Evolutionary conservation across 2,329 filamentous ascomycete genomes (phyloP).

Genomic region (Lachnellula hyalina): DNA sequence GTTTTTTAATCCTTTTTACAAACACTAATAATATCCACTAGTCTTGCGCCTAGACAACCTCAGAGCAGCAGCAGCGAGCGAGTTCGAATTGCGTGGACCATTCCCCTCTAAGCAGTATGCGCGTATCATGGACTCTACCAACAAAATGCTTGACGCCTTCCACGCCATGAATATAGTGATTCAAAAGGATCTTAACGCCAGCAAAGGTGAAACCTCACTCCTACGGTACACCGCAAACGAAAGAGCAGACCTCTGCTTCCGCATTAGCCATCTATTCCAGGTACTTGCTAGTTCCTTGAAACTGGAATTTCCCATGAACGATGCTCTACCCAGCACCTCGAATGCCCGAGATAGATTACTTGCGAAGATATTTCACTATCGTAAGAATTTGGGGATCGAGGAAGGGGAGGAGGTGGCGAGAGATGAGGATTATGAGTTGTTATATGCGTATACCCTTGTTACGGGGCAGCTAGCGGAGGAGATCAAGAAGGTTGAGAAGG

Average conservation of each 20-base stretch:
- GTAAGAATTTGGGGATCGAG: slow-evolving; percentile 47
- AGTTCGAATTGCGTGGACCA: slow-evolving; percentile 83
- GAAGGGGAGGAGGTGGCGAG: slow-evolving; percentile 39
- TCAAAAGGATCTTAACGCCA: slow-evolving; percentile 69
- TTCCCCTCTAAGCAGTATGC: slow-evolving; percentile 73
- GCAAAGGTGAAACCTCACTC: slow-evolving; percentile 74
- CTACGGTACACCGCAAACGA: slow-evolving; percentile 75
- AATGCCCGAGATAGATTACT: slow-evolving; percentile 76
- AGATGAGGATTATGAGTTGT: slow-evolving; percentile 79
- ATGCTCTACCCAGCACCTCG: slow-evolving; percentile 78
- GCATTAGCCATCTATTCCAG: slow-evolving; percentile 81
- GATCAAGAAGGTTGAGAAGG: slow-evolving; percentile 52
- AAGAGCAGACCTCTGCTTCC: slow-evolving; percentile 72
- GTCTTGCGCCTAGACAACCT: slow-evolving; percentile 65
- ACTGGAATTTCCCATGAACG: slow-evolving; percentile 87
- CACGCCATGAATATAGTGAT: slow-evolving; percentile 95
- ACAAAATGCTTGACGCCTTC: slow-evolving; percentile 84
- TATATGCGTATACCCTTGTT: slow-evolving; percentile 83
- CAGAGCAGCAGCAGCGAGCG: slow-evolving; percentile 66
- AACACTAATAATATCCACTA: slow-evolving; percentile 28
- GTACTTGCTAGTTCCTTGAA: slow-evolving; percentile 92
- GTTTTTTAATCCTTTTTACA: slow-evolving; percentile 4
- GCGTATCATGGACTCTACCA: slow-evolving; percentile 72
- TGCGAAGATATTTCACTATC: slow-evolving; percentile 81
- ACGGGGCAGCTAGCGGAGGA: slow-evolving; percentile 63